phyloP scores from a whole-genome alignment of 179 eudicot genomes.

The Silene vulgaris region DNA sequence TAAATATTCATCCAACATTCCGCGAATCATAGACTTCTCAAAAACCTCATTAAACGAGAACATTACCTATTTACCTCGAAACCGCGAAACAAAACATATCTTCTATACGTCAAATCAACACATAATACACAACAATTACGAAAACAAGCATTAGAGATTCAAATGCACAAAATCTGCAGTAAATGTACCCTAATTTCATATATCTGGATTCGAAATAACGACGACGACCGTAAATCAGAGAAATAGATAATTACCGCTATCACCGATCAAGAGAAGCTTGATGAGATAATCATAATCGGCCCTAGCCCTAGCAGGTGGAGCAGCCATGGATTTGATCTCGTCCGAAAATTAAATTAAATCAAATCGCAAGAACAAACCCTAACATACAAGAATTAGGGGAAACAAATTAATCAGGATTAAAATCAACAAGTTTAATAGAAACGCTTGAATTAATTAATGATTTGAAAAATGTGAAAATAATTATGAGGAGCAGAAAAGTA shows the following conservation, averaged over 20 bases:
- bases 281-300: slow-evolving; percentile 39
- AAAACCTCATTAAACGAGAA: background rate
- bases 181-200: slow-evolving; percentile 1
- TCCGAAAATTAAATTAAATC: background rate
- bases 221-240: background rate
- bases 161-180: slow-evolving; percentile 4
- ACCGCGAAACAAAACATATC: background rate
- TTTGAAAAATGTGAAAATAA: background rate
- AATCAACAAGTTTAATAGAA: background rate
- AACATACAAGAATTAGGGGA: background rate
- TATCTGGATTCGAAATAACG: background rate
- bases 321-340: slow-evolving; percentile 34
- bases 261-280: slow-evolving; percentile 36
- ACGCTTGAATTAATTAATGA: background rate
- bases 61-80: background rate
- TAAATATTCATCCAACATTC: background rate
- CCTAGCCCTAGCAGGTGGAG: slow-evolving; percentile 35
- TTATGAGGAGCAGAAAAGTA: background rate
- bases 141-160: background rate
- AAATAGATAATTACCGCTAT: slow-evolving; percentile 28
- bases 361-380: slow-evolving; percentile 20
- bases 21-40: background rate
- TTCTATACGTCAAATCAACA: background rate
- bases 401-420: background rate
- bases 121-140: background rate